A percentile compares a stretch with the other conserved stretches of the same genome.
Conservation (phyloP, 768 basidiomycete species). For the Amanita pallidorosea region DNA sequence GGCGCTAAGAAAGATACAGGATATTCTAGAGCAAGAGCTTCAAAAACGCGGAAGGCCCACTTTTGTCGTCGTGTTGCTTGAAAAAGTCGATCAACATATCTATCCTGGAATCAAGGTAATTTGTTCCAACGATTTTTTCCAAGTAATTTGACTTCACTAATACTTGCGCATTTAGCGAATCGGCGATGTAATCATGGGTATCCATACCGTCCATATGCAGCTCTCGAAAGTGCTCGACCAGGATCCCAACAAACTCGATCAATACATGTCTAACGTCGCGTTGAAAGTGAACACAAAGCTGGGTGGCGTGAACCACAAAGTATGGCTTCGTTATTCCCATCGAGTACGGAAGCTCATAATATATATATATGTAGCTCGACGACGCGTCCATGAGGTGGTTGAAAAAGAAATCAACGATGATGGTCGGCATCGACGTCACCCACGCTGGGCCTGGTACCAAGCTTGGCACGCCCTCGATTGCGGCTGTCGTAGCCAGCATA, state of each 20-base stretch:
- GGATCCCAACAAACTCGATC: slow-evolving; percentile 48
- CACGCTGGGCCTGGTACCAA: slow-evolving; percentile 62
- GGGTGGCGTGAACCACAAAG: slow-evolving; percentile 67
- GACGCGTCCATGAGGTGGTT: slow-evolving; percentile 51
- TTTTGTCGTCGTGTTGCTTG: slow-evolving; percentile 64
- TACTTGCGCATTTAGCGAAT: slow-evolving; percentile 35
- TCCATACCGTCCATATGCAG: slow-evolving; percentile 67
- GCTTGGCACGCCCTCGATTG: slow-evolving; percentile 72
- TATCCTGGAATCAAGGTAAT: slow-evolving; percentile 75
- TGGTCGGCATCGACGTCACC: slow-evolving; percentile 80
- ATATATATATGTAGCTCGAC: slow-evolving; percentile 31
- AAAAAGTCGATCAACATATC: slow-evolving; percentile 58
- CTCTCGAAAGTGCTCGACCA: slow-evolving; percentile 47
- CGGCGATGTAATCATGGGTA: slow-evolving; percentile 59
- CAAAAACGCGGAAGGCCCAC: slow-evolving; percentile 29
- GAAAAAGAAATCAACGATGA: slow-evolving; percentile 58
- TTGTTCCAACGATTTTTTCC: no score
- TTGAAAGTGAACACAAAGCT: slow-evolving; percentile 79
- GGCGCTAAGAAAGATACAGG: slow-evolving; percentile 31
- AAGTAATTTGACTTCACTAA: no score
- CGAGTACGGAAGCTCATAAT: neutral
- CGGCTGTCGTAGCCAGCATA: slow-evolving; percentile 71
- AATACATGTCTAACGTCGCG: slow-evolving; percentile 76
- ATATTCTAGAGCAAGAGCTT: slow-evolving; percentile 23
- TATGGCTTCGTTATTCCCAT: slow-evolving; percentile 16